Base-by-base conservation (phyloP, 306 rosid genomes). In the Cyclanthera cordifolia region DNA sequence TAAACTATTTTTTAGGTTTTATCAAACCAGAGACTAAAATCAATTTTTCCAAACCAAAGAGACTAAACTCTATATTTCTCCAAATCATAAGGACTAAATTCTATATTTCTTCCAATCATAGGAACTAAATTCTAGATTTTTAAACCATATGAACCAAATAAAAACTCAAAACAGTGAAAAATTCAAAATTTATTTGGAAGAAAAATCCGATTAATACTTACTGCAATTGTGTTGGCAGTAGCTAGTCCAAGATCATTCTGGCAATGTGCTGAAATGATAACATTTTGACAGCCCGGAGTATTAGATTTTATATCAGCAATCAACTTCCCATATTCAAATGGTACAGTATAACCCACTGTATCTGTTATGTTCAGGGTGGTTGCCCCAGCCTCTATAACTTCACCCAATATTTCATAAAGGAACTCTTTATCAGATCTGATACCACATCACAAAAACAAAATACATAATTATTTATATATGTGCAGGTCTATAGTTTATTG, bases 221-320 rank as follows among this genome's bases (percentile, higher is more conserved):
- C 99, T 83, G 82, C 82, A 55, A 94, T 37, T 53, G 99, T 94
- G 78, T 94, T 94, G 55, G 99, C 95, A 21, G 97, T 86, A 52
- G 99, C 74, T 47, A 86, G 97, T 51, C 99, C 99, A 73, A 94
- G 96, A 85, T 94, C 99, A 73, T 94, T 90, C 76, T 94, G 99
- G 75, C 99, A 94, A 79, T 94, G 99, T 17, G 97, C 88, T n/a
- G 99, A 94, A 66, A 94, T 86, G 69, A 94, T 46, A 74, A 94
- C 95, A 73, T 90, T 83, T 16, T 94, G 90, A 56, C 86, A 79
- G 53, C 99, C 99, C 5, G 88, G 88, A 48, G 97, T 94, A 81
- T 94, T 90, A 45, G 95, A 79, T 74, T 90, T 93, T 47, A 93
- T 83, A 75, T 93, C 95, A 41, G 99, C 88, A 77, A 94, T 88